A percentile compares a stretch with the other conserved stretches of the same genome.
Conservation (phyloP, 1,284 basidiomycete genomes). For the Clitocybe nebularis region DNA sequence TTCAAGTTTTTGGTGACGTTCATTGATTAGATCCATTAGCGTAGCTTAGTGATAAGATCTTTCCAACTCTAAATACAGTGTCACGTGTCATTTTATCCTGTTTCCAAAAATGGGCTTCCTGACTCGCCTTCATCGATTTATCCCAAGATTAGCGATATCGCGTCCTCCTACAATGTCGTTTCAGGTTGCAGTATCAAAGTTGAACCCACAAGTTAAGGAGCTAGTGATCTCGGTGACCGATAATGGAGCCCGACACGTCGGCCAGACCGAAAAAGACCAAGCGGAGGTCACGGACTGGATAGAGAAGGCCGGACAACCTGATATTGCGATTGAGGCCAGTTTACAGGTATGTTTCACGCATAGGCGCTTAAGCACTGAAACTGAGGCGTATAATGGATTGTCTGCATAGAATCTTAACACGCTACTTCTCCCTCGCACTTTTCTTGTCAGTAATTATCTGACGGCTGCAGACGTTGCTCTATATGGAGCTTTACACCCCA, state of each 20-base stretch:
- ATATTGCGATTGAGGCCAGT: slow-evolving; percentile 42
- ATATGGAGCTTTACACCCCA: slow-evolving; percentile 79
- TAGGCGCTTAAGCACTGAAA: slow-evolving; percentile 2
- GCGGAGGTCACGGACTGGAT: slow-evolving; percentile 67
- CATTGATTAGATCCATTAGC: background rate
- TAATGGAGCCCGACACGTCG: slow-evolving; percentile 39
- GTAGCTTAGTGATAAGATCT: background rate
- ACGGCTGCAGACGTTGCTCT: slow-evolving; percentile 86
- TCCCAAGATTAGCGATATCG: slow-evolving; percentile 27
- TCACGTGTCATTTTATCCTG: slow-evolving; percentile 25
- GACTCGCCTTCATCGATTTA: slow-evolving; percentile 37
- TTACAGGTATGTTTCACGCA: slow-evolving; percentile 41
- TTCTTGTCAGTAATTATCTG: slow-evolving; percentile 75
- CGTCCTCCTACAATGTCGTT: slow-evolving; percentile 52
- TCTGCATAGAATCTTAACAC: slow-evolving; percentile 62
- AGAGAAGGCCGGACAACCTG: slow-evolving; percentile 54
- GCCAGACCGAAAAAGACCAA: slow-evolving; percentile 59
- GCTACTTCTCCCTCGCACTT: slow-evolving; percentile 75
- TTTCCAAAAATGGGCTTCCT: slow-evolving; percentile 26
- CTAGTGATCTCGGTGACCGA: slow-evolving; percentile 50
- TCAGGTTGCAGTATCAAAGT: slow-evolving; percentile 44
- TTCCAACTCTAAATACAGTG: background rate
- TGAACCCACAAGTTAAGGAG: slow-evolving; percentile 53
- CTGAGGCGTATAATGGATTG: slow-evolving; percentile 12
- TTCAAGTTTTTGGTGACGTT: background rate